Base-by-base conservation (phyloP, 441 rosid genomes). In the Erodium texanum region DNA sequence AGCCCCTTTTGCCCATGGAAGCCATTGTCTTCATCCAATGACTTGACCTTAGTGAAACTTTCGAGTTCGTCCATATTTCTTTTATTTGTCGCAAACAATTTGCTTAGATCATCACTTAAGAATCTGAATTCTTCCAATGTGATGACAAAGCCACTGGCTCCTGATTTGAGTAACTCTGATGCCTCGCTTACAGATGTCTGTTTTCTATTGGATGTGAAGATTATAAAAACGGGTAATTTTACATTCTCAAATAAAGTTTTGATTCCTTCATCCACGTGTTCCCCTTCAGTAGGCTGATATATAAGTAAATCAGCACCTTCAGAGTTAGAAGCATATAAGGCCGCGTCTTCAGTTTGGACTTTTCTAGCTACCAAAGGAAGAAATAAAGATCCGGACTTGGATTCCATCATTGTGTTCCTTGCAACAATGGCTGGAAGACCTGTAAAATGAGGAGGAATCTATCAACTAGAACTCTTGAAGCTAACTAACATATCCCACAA, bases 291-390 rank as follows among this genome's bases (percentile, higher is more conserved):
- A 64, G 77, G 59, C 70, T 62, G 72, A 70, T 79, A 86, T 66
- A 94, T 81, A 50, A 94, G 85, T 71, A 94, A 92, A 87, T 91
- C 97, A 81, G 93, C 97, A 76, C 99, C 97, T 75, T 94, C 99
- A 18, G 91, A 85, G 75, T 61, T 85, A 58, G 97, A 80, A 12
- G 96, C 97, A 69, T 66, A 73, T 14, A 80, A 65, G 19, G 97
- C 95, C 66, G 96, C 83, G 68, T 74, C 76, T 73, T 82, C 70
- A 77, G 81, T 82, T 69, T 83, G 80, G 70, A 88, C 97, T 72
- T 58, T 84, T 79, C 96, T 85, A 69, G 85, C 97, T 50, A 94
- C 97, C 70, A 94, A 77, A 34, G 99, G 99, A 32, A 94, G 89
- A 82, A 88, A 63, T 18, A 91, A 86, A 0, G 90, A 83, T 23